phyloP scores from a whole-genome alignment of 2,329 filamentous ascomycete genomes.

The Pestalotiopsis sp. region DNA sequence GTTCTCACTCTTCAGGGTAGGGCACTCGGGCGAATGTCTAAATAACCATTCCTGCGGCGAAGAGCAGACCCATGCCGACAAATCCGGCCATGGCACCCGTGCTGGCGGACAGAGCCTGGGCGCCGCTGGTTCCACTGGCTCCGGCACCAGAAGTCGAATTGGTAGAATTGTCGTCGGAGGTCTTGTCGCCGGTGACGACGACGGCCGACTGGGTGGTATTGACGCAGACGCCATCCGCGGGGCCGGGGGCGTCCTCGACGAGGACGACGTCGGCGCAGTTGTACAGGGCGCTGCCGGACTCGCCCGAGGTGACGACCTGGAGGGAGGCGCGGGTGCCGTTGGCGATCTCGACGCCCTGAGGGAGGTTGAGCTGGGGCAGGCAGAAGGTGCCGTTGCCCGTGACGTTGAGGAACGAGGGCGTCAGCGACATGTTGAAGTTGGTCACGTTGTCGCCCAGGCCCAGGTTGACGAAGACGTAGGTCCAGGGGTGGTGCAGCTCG shows the following conservation, averaged over 20 bases:
- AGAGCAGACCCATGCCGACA: slow-evolving; percentile 39
- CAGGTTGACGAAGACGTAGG: slow-evolving; percentile 57
- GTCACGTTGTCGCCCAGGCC: slow-evolving; percentile 52
- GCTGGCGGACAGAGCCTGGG: slow-evolving; percentile 25
- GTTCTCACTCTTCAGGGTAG: not conserved
- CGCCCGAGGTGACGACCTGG: slow-evolving; percentile 69
- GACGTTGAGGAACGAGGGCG: slow-evolving; percentile 59
- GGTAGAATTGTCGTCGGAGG: not conserved
- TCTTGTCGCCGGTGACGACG: slow-evolving; percentile 24
- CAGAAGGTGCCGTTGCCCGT: slow-evolving; percentile 68
- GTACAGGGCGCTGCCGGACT: slow-evolving; percentile 64
- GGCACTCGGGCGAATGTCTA: not conserved
- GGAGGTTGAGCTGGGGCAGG: slow-evolving; percentile 58
- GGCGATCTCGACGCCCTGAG: slow-evolving; percentile 39
- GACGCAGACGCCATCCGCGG: not conserved
- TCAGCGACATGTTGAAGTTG: slow-evolving; percentile 72
- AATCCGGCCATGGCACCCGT: slow-evolving; percentile 34
- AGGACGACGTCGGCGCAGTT: slow-evolving; percentile 78
- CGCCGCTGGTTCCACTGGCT: slow-evolving; percentile 2
- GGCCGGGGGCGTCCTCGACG: slow-evolving; percentile 16
- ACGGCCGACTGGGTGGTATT: slow-evolving; percentile 57
- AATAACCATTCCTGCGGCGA: slow-evolving; percentile 38
- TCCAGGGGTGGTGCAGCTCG: slow-evolving; percentile 53
- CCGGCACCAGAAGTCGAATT: slow-evolving; percentile 2
- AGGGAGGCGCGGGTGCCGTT: slow-evolving; percentile 68